Conservation (phyloP, 176 grass and related monocot genomes). For the Eremochloa ophiuroides region DNA sequence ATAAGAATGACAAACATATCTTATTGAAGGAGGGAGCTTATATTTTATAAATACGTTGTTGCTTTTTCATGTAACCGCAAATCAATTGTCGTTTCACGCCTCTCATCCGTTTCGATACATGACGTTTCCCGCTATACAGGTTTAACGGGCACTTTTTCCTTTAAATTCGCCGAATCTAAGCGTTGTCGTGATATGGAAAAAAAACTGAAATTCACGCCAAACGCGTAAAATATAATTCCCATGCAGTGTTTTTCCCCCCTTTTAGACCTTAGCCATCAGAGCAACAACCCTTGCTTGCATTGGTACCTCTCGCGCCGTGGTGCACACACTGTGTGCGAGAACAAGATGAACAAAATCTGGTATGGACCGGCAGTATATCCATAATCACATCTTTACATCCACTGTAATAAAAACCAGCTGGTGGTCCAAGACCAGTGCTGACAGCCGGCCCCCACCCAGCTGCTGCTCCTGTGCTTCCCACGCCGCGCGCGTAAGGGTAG, state of each 20-base stretch:
- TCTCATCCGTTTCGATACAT: not conserved
- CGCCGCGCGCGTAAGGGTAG: not conserved
- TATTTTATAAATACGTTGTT: not conserved
- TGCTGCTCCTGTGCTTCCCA: not conserved
- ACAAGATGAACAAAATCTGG: not conserved
- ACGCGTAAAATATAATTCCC: not conserved
- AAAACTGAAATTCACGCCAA: not conserved
- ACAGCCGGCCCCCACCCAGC: not conserved
- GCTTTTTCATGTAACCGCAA: not conserved
- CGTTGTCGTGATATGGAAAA: not conserved
- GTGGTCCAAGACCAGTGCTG: not conserved
- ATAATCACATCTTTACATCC: not conserved
- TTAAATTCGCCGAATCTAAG: not conserved
- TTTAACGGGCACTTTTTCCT: not conserved
- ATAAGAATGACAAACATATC: not conserved
- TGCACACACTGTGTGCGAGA: not conserved
- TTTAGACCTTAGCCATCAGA: too few relatives aligned
- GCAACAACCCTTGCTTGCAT: not conserved
- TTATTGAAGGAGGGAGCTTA: not conserved
- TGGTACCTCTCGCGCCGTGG: not conserved
- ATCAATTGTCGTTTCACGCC: not conserved
- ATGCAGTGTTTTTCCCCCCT: too few relatives aligned
- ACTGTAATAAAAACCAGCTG: not conserved
- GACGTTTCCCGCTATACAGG: not conserved
- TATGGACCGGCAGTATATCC: not conserved